phyloP scores from a whole-genome alignment of 257 asterid genomes.

The Schizonepeta tenuifolia region DNA sequence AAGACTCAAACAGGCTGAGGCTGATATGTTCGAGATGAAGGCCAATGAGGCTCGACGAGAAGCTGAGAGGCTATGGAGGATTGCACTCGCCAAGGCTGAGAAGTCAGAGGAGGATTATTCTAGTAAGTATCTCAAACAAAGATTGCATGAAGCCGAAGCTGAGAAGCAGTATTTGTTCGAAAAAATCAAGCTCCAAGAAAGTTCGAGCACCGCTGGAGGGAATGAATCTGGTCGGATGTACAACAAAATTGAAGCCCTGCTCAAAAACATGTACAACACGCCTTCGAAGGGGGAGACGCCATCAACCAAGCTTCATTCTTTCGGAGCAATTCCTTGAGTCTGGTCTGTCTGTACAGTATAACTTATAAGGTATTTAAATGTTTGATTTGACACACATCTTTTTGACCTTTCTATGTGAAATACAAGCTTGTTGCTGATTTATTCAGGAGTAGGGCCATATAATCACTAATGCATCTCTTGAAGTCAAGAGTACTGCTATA shows the following conservation, averaged over 20 bases:
- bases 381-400: constrained; percentile 15
- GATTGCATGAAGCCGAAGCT: constrained; percentile 92
- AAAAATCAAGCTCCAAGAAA: constrained; percentile 87
- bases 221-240: constrained; percentile 56
- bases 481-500: too few species aligned
- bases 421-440: constrained; percentile 19
- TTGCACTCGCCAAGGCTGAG: constrained; percentile 81
- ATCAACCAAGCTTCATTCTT: constrained; percentile 40
- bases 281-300: constrained; percentile 47
- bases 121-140: constrained; percentile 86
- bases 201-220: constrained; percentile 65
- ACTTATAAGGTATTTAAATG: constrained; percentile 26
- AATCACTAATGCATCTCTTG: too few species aligned
- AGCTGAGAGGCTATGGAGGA: constrained; percentile 88
- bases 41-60: constrained; percentile 92
- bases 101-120: constrained; percentile 90
- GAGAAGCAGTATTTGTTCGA: constrained; percentile 88
- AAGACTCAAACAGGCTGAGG: constrained; percentile 88
- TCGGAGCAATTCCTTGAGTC: constrained; percentile 44
- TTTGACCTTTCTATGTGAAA: constrained; percentile 28
- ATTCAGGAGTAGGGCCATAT: too few species aligned
- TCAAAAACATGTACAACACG: constrained; percentile 70
- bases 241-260: constrained; percentile 74
- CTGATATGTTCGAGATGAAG: constrained; percentile 88
- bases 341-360: constrained; percentile 22